Evolutionary conservation across 169 alveolate genomes (phyloP), one percentile per base, ranked within the genome.

Genomic region (Plasmodium relictum): DNA sequence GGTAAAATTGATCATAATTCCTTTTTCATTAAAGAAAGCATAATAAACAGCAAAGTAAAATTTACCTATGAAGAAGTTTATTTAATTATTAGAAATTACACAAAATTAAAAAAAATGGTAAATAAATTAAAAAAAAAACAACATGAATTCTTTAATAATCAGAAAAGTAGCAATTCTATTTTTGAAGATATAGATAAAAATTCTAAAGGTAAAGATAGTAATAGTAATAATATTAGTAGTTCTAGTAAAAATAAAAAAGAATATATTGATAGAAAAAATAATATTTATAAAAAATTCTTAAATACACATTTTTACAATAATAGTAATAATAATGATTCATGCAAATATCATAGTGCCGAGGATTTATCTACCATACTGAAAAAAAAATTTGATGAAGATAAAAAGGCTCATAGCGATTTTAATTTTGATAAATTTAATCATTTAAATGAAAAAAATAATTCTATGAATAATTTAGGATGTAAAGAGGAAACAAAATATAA

Each of bases 61-160:
- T 83, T 83, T 83, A 68, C 91, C 0, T 83, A 83, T 69, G 86
- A 83, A 62, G 91, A 83, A 65, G 91, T 83, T 0, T 42, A 83
- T 39, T 24, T 70, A n/a, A 59, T 70, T 42, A 61, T 83, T 16
- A 37, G 59, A 20, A 22, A n/a, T 3, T 83, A 83, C 41, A 37
- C 56, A 18, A 68, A 70, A 48, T 54, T 83, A 45, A 83, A 73
- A 69, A 68, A 56, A 50, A 45, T 39, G 8, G 69, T 83, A 14
- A 83, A 83, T 20, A 71, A 61, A 39, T 52, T 83, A 50, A 62
- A 54, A 61, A 66, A 83, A 45, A 58, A 63, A 22, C 16, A 54
- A 54, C 14, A 12, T 12, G 22, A 54, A 31, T 3, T 31, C 39
- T 31, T 31, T 31, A 31, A 31, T 2, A 31, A 31, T 31, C 1